Percentiles rank a stretch among this genome's conserved stretches.
Conservation (phyloP, 306 rosid species). For the Rosa chinensis region DNA sequence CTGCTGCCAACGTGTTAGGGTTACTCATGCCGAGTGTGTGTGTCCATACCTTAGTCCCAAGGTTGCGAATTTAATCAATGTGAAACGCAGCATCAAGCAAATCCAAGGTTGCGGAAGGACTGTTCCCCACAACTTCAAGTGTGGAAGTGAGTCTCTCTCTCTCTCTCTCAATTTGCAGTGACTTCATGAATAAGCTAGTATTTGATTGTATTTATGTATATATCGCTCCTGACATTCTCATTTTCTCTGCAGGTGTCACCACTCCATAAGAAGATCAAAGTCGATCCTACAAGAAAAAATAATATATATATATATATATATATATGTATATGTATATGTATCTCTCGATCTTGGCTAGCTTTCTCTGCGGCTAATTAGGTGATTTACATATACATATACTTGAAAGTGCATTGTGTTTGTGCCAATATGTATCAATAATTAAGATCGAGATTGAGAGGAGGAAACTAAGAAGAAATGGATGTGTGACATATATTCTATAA, state of each 20-base stretch:
- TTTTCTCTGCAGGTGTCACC: not conserved
- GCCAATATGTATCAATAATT: too few relatives aligned
- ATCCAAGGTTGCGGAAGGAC: constrained; percentile 29
- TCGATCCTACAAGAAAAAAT: not conserved
- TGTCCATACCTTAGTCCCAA: constrained; percentile 21
- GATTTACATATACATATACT: too few relatives aligned
- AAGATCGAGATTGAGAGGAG: too few relatives aligned
- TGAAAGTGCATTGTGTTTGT: not conserved
- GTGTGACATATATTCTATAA: too few relatives aligned
- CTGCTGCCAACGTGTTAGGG: constrained; percentile 27
- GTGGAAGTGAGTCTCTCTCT: constrained; percentile 24
- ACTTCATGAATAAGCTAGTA: not conserved
- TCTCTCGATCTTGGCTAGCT: not conserved
- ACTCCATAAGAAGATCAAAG: not conserved
- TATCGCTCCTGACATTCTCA: not conserved
- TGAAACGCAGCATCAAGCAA: constrained; percentile 21
- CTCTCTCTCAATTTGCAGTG: not conserved
- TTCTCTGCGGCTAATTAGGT: too few relatives aligned
- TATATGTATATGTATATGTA: too few relatives aligned
- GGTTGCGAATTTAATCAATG: constrained; percentile 13
- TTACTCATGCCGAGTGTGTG: constrained; percentile 20
- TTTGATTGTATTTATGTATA: not conserved
- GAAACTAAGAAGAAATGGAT: too few relatives aligned
- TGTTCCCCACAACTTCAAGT: constrained; percentile 30
- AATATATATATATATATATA: too few relatives aligned